phyloP scores from a whole-genome alignment of 805 yeast genomes.

The Candida ulmi region DNA sequence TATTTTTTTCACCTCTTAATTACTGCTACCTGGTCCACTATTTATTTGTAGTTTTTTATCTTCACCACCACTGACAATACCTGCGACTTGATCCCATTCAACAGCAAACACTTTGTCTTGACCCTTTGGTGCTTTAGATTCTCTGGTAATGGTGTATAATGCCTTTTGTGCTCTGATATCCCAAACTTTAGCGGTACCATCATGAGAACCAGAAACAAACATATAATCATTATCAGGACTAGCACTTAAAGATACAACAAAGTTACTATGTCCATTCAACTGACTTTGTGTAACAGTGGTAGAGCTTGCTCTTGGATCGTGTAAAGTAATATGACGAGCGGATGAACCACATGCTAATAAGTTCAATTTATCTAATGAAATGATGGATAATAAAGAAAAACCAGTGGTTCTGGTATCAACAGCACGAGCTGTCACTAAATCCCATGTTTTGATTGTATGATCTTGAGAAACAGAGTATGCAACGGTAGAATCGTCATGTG shows the following conservation, averaged over 20 bases:
- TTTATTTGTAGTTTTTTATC: slow-evolving; percentile 91
- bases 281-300: slow-evolving; percentile 63
- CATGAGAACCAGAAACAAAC: slow-evolving; percentile 91
- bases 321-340: slow-evolving; percentile 93
- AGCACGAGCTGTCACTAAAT: slow-evolving; percentile 76
- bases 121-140: slow-evolving; percentile 41
- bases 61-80: slow-evolving; percentile 89
- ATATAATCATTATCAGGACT: slow-evolving; percentile 75
- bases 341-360: slow-evolving; percentile 91
- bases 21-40: slow-evolving; percentile 26
- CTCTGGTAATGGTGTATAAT: slow-evolving; percentile 77
- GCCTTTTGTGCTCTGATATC: slow-evolving; percentile 84
- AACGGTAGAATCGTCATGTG: slow-evolving; percentile 65
- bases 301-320: slow-evolving; percentile 77
- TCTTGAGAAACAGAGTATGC: slow-evolving; percentile 95
- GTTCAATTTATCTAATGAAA: slow-evolving; percentile 60
- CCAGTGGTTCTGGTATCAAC: slow-evolving; percentile 87
- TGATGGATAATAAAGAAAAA: slow-evolving; percentile 72
- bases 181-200: slow-evolving; percentile 94
- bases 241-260: slow-evolving; percentile 73
- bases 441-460: slow-evolving; percentile 96
- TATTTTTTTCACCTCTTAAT: background rate
- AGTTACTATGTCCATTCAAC: slow-evolving; percentile 84
- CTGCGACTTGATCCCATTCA: slow-evolving; percentile 70
- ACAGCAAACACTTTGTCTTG: slow-evolving; percentile 76